These are phyloP conservation scores for Plasmodium yoelii DNA, from an alignment of 169 alveolate genomes.

Conservation along the genomic window DNA sequence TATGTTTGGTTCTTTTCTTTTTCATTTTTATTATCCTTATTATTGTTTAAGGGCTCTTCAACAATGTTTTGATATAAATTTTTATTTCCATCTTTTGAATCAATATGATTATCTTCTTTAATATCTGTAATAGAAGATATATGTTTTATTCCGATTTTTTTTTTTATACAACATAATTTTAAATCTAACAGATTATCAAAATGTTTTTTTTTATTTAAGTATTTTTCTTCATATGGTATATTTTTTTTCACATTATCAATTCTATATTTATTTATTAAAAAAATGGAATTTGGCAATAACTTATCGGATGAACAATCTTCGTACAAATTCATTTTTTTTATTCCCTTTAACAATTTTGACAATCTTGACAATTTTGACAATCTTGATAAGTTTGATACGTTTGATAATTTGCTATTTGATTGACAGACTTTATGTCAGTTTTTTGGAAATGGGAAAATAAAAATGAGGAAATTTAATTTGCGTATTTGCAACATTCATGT, in stretches of 20 bases:
- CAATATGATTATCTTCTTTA: background rate
- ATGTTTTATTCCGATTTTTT: background rate
- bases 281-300: conserved; percentile 24
- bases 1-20: background rate
- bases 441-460: no score
- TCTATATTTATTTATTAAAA: conserved; percentile 25
- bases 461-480: no score
- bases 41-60: background rate
- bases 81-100: background rate
- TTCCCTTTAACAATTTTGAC: background rate
- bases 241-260: conserved; percentile 31
- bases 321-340: conserved; percentile 11
- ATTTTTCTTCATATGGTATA: conserved; percentile 62
- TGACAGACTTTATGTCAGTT: no score
- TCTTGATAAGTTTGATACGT: background rate
- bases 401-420: no score
- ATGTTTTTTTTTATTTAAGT: conserved; percentile 47
- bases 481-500: no score
- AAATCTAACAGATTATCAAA: conserved; percentile 25
- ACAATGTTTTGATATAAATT: background rate
- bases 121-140: background rate
- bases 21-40: background rate
- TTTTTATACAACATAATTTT: conserved; percentile 40
- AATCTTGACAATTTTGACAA: no score
- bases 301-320: conserved; percentile 17